Evolutionary conservation across 1,284 basidiomycete species (phyloP).

Genomic region (Rhodotorula sp.): DNA sequence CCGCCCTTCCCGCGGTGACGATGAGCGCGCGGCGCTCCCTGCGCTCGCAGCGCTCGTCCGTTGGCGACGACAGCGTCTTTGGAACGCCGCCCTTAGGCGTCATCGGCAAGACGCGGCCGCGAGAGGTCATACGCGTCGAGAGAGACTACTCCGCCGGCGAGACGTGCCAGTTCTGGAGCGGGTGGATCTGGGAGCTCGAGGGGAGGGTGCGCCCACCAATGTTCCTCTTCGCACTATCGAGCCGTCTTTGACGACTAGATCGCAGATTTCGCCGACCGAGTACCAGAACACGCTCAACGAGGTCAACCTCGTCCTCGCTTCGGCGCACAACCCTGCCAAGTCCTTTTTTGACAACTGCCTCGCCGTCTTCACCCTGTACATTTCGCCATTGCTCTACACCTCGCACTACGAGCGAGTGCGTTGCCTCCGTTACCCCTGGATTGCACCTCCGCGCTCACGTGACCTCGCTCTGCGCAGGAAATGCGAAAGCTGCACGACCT

Average conservation of each 20-base stretch:
- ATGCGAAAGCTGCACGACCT: slow-evolving; percentile 67
- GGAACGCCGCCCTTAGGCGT: slow-evolving; percentile 39
- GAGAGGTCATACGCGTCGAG: slow-evolving; percentile 51
- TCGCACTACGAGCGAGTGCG: slow-evolving; percentile 75
- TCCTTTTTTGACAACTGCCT: slow-evolving; percentile 56
- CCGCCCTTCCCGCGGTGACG: not conserved
- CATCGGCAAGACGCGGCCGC: slow-evolving; percentile 38
- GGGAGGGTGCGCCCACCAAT: slow-evolving; percentile 49
- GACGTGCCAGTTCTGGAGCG: slow-evolving; percentile 54
- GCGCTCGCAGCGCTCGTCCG: slow-evolving; percentile 9
- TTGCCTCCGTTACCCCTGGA: not conserved
- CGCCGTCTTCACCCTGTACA: slow-evolving; percentile 70
- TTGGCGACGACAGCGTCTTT: slow-evolving; percentile 32
- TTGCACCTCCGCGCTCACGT: not conserved
- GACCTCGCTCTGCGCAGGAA: slow-evolving; percentile 59
- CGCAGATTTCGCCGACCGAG: slow-evolving; percentile 51
- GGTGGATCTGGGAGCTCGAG: slow-evolving; percentile 55
- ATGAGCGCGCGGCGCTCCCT: not conserved
- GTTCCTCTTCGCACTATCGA: no score
- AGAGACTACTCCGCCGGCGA: slow-evolving; percentile 54
- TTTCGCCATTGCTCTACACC: slow-evolving; percentile 64
- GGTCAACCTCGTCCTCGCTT: slow-evolving; percentile 52
- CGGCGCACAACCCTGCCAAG: slow-evolving; percentile 52
- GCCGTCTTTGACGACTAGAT: not conserved
- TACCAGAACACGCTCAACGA: slow-evolving; percentile 52